These are phyloP conservation scores for Pseudogymnoascus pannorum DNA, from an alignment of 2,329 filamentous ascomycete species.

Conservation along the genomic window DNA sequence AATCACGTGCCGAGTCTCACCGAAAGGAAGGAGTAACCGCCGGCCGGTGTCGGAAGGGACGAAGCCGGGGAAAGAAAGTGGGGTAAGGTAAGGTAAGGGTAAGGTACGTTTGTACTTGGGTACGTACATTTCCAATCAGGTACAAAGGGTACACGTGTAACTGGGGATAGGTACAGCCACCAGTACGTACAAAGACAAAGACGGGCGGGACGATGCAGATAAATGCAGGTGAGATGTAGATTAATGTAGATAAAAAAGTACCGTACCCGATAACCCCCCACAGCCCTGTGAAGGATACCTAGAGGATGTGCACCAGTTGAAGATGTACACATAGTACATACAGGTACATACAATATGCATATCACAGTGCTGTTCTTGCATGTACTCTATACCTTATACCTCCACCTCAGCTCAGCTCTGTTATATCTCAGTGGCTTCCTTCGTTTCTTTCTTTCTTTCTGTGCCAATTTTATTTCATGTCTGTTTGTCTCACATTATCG, in stretches of 20 bases:
- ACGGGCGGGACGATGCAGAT: background rate
- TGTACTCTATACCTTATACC: background rate
- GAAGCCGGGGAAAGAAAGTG: background rate
- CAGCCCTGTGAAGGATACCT: background rate
- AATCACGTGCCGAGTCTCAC: background rate
- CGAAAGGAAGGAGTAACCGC: background rate
- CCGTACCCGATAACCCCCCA: background rate
- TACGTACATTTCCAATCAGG: too few species aligned
- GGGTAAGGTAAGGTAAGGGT: background rate
- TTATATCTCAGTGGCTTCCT: too few species aligned
- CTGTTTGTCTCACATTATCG: too few species aligned
- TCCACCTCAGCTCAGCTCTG: background rate
- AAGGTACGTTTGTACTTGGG: too few species aligned
- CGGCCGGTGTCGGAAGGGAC: background rate
- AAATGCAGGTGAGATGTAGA: too few species aligned
- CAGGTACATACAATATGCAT: background rate
- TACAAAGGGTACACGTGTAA: too few species aligned
- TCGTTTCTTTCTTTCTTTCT: too few species aligned
- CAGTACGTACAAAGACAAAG: background rate
- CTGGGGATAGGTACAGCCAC: background rate
- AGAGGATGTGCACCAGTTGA: background rate
- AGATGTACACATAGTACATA: too few species aligned
- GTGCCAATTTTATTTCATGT: too few species aligned
- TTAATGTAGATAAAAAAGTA: too few species aligned
- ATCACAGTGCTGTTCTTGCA: background rate